Evolutionary conservation across 495 filamentous ascomycete genomes (phyloP).

Genomic region (Cenococcum geophilum): DNA sequence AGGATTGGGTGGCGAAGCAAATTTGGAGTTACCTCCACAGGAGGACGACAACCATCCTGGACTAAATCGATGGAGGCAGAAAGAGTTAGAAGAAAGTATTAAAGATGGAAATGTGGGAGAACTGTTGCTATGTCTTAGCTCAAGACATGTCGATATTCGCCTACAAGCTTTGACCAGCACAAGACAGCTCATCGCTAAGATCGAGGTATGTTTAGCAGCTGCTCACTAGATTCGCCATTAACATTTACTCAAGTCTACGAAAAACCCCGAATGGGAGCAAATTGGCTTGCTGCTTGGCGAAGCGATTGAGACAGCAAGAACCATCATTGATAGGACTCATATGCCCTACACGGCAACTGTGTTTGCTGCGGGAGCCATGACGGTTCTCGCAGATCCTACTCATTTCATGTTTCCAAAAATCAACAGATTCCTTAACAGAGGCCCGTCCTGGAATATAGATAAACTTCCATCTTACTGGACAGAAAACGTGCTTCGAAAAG

Average conservation of each 20-base stretch:
- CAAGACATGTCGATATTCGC: slow-evolving; percentile 63
- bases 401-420: slow-evolving; percentile 81
- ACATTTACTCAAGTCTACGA: slow-evolving; percentile 34
- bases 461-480: slow-evolving; percentile 70
- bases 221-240: slow-evolving; percentile 6
- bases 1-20: slow-evolving; percentile 21
- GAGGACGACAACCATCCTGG: slow-evolving; percentile 52
- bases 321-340: slow-evolving; percentile 48
- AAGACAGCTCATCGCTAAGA: slow-evolving; percentile 55
- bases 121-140: slow-evolving; percentile 68
- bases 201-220: slow-evolving; percentile 54
- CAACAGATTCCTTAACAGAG: slow-evolving; percentile 73
- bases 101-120: slow-evolving; percentile 63
- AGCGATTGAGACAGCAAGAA: slow-evolving; percentile 63
- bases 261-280: slow-evolving; percentile 69
- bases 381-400: slow-evolving; percentile 65
- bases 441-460: slow-evolving; percentile 65
- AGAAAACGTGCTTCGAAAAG: slow-evolving; percentile 61
- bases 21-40: slow-evolving; percentile 34
- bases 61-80: slow-evolving; percentile 61
- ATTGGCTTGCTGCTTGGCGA: slow-evolving; percentile 71
- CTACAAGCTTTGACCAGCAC: slow-evolving; percentile 67
- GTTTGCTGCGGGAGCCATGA: slow-evolving; percentile 63
- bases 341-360: slow-evolving; percentile 66
- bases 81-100: slow-evolving; percentile 65